Evolutionary conservation across 2,329 filamentous ascomycete genomes (phyloP).

Genomic region (Colletotrichum aenigma): DNA sequence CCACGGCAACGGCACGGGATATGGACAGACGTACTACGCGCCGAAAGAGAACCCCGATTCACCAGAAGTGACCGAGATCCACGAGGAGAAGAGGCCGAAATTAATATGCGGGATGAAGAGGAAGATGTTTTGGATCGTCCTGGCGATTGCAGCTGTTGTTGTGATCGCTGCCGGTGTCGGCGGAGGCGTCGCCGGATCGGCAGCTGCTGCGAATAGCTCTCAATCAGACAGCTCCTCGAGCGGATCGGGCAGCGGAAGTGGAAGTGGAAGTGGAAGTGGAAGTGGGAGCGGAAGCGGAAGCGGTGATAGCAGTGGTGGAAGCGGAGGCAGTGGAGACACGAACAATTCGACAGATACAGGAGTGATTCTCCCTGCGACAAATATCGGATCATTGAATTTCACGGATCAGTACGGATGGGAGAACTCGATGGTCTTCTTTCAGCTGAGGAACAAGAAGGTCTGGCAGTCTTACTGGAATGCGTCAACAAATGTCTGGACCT

Average conservation of each 20-base stretch:
- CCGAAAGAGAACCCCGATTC: neutral
- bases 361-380: neutral
- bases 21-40: neutral
- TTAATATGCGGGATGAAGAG: slow-evolving; percentile 13
- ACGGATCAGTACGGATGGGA: slow-evolving; percentile 15
- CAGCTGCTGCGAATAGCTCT: neutral
- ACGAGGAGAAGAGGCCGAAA: neutral
- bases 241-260: neutral
- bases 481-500: slow-evolving; percentile 3
- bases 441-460: neutral
- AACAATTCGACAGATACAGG: neutral
- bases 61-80: neutral
- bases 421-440: slow-evolving; percentile 13
- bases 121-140: slow-evolving; percentile 17
- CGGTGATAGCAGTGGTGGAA: neutral
- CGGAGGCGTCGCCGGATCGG: slow-evolving; percentile 6
- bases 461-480: slow-evolving; percentile 14
- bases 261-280: neutral
- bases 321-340: neutral
- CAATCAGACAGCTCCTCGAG: neutral
- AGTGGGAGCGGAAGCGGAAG: neutral
- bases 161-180: slow-evolving; percentile 11
- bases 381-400: slow-evolving; percentile 15
- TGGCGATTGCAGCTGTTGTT: neutral
- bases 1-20: neutral